Evolutionary conservation across 108 stramenopile species (phyloP), one percentile per base, ranked within the genome.

Genomic region (Cyclotella choctawhatcheeana): DNA sequence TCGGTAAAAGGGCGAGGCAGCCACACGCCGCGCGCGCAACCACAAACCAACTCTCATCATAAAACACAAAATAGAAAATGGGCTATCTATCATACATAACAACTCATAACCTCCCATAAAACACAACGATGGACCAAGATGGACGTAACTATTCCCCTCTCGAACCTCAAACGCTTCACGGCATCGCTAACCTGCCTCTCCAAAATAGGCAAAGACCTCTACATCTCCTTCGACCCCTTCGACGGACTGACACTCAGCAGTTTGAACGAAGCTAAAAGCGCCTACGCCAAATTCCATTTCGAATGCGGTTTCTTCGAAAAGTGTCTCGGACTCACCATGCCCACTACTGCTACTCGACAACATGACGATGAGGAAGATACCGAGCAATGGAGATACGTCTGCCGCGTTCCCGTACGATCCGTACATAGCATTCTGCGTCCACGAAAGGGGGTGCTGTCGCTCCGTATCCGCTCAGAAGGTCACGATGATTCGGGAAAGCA

Each of bases 241-340:
- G 89, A 88, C 51, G 93, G 93, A 29, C 69, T 92, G 52, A 75
- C 72, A 7, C 51, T 94, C 18, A 84, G 93, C 26, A 61, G 84
- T 0, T 61, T 94, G 44, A 92, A 92, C 62, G 93, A 94, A 51
- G 91, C 89, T 84, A 94, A 94, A 58, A 83, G 85, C 20, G 89
- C 90, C 29, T 94, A 84, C 74, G 77, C 75, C 21, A 64, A 68
- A 37, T 91, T 92, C 64, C 85, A 84, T 34, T 94, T 83, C 65
- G 85, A 89, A 53, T 66, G 55, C 18, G 59, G 51, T 0, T 68
- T 68, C 33, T 76, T 76, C 44, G 61, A 68, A 8, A 24, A 32
- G 30, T 76, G 74, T 29, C 14, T 34, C 35, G 67, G 60, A 14
- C 43, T 30, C 4, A 20, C 25, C 8, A 68, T 54, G 24, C 34